Conservation (phyloP, 75 land plant species). For the Pinus albicaulis region DNA sequence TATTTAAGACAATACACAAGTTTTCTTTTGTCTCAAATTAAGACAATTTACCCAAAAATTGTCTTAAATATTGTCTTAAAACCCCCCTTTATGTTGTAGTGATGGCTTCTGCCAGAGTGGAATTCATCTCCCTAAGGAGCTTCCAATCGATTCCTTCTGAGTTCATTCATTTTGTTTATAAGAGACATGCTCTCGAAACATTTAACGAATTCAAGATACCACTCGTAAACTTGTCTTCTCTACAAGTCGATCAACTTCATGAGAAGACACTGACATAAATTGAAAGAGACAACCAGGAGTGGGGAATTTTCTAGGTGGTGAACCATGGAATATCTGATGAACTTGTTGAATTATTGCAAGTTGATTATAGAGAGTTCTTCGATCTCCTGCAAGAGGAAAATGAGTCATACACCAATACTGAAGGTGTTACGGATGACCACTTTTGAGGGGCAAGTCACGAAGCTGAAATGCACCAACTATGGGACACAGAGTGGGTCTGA, state of each 20-base stretch:
- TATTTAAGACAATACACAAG: too few species aligned
- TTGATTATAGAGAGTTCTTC: conserved; percentile 39
- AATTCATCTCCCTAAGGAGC: neutral
- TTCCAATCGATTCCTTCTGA: conserved; percentile 27
- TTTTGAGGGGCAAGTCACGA: conserved; percentile 70
- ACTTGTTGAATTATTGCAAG: conserved; percentile 33
- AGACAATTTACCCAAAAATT: too few species aligned
- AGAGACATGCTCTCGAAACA: conserved; percentile 45
- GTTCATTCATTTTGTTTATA: conserved; percentile 40
- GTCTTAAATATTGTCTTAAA: too few species aligned
- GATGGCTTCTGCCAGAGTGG: too few species aligned
- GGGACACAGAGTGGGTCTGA: conserved; percentile 82
- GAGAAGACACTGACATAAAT: too few species aligned
- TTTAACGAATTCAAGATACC: conserved; percentile 53
- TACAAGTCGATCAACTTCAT: too few species aligned
- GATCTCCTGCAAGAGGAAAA: conserved; percentile 55
- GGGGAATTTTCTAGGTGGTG: conserved; percentile 70
- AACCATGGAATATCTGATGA: conserved; percentile 52
- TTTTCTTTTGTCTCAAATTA: too few species aligned
- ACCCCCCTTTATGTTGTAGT: too few species aligned
- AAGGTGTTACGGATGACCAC: conserved; percentile 45
- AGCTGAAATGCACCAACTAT: conserved; percentile 57
- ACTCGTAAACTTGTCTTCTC: neutral
- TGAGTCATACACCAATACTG: conserved; percentile 58
- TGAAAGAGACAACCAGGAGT: conserved; percentile 31